A percentile compares a stretch with the other conserved stretches of the same genome.
Evolutionary conservation across 768 basidiomycete species (phyloP).

Genomic region (Phaeotremella skinneri): DNA sequence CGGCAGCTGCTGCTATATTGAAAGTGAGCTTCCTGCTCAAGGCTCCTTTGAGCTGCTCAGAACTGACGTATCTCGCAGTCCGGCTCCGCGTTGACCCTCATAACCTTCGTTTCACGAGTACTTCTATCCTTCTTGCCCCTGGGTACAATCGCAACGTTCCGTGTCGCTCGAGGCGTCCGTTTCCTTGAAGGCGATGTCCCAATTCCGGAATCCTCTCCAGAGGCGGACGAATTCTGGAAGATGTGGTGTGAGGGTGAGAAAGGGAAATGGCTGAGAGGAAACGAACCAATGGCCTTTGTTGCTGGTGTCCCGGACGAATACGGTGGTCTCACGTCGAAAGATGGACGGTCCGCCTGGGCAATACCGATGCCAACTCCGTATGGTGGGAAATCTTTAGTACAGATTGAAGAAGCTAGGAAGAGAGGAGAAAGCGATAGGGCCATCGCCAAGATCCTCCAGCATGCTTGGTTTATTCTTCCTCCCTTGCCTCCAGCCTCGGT

Average conservation of each 20-base stretch:
- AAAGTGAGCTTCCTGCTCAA: too few species aligned
- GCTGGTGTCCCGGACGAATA: slow-evolving; percentile 17
- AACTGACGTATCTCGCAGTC: slow-evolving; percentile 23
- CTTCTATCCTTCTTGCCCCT: slow-evolving; percentile 47
- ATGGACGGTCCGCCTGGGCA: slow-evolving; percentile 22
- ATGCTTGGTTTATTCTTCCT: slow-evolving; percentile 33
- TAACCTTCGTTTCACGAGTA: slow-evolving; percentile 42
- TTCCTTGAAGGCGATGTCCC: slow-evolving; percentile 22
- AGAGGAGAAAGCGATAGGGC: slow-evolving; percentile 3
- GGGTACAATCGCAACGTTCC: slow-evolving; percentile 38
- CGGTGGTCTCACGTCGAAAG: slow-evolving; percentile 10
- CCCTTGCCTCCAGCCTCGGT: slow-evolving; percentile 33
- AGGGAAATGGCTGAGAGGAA: slow-evolving; percentile 10
- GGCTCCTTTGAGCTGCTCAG: too few species aligned
- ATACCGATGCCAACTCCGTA: slow-evolving; percentile 15
- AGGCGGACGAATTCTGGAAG: slow-evolving; percentile 40
- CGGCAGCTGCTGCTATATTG: slow-evolving; percentile 31
- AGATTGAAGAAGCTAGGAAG: slow-evolving; percentile 5
- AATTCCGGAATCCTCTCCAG: slow-evolving; percentile 23
- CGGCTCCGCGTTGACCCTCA: slow-evolving; percentile 35
- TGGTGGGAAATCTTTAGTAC: background rate
- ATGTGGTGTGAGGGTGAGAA: slow-evolving; percentile 47
- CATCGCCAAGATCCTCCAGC: background rate
- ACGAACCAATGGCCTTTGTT: slow-evolving; percentile 21
- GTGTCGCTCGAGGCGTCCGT: slow-evolving; percentile 16